Conservation (phyloP, 257 asterid genomes). For the Ocimum tenuiflorum region DNA sequence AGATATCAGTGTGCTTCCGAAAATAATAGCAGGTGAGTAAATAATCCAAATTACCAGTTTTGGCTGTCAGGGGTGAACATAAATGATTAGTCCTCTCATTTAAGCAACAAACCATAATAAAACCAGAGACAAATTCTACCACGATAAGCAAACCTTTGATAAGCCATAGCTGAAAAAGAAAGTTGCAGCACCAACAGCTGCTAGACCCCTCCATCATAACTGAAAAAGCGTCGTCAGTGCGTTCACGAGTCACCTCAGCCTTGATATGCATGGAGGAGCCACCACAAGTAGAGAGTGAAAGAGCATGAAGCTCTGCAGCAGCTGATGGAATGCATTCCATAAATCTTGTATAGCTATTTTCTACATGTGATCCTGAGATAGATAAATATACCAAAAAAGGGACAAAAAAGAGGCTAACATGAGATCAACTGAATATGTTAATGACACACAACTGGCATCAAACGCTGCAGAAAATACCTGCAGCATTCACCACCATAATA, state of each 20-base stretch:
- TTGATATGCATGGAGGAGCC: conserved; percentile 61
- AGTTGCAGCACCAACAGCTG: conserved; percentile 37
- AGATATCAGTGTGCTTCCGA: too few relatives aligned
- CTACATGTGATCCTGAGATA: conserved; percentile 47
- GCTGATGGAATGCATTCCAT: conserved; percentile 33
- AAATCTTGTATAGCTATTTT: conserved; percentile 17
- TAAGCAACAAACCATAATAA: neutral
- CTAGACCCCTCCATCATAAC: conserved; percentile 55
- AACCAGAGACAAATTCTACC: conserved; percentile 1
- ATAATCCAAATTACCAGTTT: neutral
- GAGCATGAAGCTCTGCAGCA: conserved; percentile 32
- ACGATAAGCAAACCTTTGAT: neutral
- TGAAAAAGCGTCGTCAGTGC: conserved; percentile 69
- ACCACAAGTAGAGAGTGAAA: conserved; percentile 7
- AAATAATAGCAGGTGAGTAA: neutral
- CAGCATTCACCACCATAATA: conserved; percentile 39
- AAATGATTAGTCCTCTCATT: neutral
- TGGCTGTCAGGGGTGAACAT: neutral
- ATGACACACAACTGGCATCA: conserved; percentile 3
- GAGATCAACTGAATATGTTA: conserved; percentile 20
- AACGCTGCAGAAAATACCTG: conserved; percentile 44
- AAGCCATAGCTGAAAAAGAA: conserved; percentile 10
- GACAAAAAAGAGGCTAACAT: conserved; percentile 17
- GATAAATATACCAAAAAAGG: conserved; percentile 35
- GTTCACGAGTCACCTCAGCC: conserved; percentile 69